Conservation (phyloP, 2,329 filamentous ascomycete genomes). For the Trichophyton schoenleinii region DNA sequence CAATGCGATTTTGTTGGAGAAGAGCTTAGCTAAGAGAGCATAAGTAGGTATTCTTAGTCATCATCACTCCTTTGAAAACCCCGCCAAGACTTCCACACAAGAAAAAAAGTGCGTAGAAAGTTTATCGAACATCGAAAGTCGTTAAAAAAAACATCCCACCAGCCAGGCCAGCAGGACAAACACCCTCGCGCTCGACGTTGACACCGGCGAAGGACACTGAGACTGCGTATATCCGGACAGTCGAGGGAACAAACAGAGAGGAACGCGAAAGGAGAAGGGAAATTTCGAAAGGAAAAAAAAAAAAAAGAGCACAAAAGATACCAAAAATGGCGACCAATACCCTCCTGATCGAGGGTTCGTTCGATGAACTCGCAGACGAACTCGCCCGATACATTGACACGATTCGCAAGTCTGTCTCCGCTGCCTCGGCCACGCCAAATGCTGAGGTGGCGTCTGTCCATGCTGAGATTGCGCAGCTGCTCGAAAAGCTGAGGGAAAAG, state of each 20-base stretch:
- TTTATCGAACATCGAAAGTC: background rate
- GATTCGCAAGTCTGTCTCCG: conserved; percentile 48
- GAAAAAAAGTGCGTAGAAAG: background rate
- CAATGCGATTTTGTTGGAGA: background rate
- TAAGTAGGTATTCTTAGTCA: background rate
- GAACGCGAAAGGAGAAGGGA: background rate
- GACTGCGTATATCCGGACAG: background rate
- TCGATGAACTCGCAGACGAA: conserved; percentile 85
- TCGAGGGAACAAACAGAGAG: background rate
- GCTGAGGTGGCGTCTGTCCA: conserved; percentile 42
- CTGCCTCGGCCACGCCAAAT: background rate
- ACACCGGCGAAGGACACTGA: background rate
- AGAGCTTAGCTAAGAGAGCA: background rate
- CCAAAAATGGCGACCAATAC: conserved; percentile 46
- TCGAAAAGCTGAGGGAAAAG: conserved; percentile 45
- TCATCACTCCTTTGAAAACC: background rate
- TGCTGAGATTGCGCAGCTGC: conserved; percentile 56
- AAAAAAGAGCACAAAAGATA: background rate
- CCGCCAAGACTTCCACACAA: conserved; percentile 2
- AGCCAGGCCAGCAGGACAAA: background rate
- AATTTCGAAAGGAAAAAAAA: background rate
- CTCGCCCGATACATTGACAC: conserved; percentile 88
- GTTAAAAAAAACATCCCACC: background rate
- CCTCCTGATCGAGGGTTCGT: conserved; percentile 74
- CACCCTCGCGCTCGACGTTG: no score